Conservation (phyloP, 257 asterid species). For the Przewalskia tangutica region DNA sequence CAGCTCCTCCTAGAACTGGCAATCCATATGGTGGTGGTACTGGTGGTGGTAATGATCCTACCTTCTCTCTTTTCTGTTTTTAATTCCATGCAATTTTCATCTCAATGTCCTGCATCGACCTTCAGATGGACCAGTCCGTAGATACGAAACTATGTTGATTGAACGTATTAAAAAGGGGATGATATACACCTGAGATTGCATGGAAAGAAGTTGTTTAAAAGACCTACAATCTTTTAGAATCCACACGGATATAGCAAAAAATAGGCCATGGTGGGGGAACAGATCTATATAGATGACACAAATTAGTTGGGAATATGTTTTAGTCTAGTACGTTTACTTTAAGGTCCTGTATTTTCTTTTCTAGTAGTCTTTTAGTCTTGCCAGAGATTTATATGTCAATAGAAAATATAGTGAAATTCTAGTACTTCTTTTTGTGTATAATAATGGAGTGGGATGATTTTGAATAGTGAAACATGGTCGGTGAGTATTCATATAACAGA, state of each 20-base stretch:
- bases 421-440: no score
- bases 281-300: background rate
- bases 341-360: background rate
- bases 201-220: background rate
- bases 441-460: no score
- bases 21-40: constrained; percentile 39
- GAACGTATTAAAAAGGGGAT: background rate
- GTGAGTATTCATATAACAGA: no score
- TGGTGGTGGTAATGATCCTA: constrained; percentile 37
- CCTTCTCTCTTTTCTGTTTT: background rate
- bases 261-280: background rate
- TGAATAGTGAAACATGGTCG: no score
- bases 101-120: background rate
- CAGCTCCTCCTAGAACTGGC: constrained; percentile 59
- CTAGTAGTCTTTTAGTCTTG: background rate
- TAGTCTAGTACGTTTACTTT: background rate
- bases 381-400: background rate
- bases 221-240: background rate
- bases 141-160: background rate
- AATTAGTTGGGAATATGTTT: background rate
- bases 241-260: background rate
- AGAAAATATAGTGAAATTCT: no score
- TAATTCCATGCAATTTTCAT: background rate
- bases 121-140: background rate
- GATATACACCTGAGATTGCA: no score